Evolutionary conservation across 2,329 filamentous ascomycete genomes (phyloP).

Genomic region (Diplocarpon mali): DNA sequence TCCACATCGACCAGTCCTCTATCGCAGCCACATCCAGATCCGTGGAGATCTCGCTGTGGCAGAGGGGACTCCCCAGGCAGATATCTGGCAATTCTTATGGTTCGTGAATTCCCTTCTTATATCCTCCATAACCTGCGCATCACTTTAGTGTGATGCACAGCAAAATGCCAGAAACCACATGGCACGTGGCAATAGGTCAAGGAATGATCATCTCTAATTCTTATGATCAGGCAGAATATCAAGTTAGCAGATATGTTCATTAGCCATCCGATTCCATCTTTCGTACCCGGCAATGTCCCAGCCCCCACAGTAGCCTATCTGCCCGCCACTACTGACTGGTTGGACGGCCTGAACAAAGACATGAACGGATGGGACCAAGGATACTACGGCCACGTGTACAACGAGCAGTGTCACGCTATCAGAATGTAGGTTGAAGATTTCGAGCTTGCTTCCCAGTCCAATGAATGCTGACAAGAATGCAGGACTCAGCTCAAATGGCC

Average conservation of each 20-base stretch:
- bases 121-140: too few species aligned
- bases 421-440: conserved; percentile 36
- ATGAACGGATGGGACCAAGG: conserved; percentile 58
- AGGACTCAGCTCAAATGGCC: conserved; percentile 46
- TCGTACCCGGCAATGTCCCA: conserved; percentile 61
- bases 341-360: conserved; percentile 71
- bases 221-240: conserved; percentile 41
- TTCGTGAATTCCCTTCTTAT: too few species aligned
- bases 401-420: conserved; percentile 46
- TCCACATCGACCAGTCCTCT: conserved; percentile 65
- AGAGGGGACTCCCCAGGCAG: conserved; percentile 53
- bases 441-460: neutral
- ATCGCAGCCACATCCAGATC: conserved; percentile 75
- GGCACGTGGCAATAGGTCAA: too few species aligned
- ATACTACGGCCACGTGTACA: conserved; percentile 69
- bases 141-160: too few species aligned
- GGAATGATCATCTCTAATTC: too few species aligned
- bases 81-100: conserved; percentile 67
- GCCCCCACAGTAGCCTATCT: conserved; percentile 59
- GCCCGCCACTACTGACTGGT: conserved; percentile 73
- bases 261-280: conserved; percentile 66
- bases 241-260: conserved; percentile 67
- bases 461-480: neutral
- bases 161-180: too few species aligned
- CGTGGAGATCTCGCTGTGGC: conserved; percentile 59